These are phyloP conservation scores for Trichoderma breve DNA, from an alignment of 2,329 filamentous ascomycete species.

Conservation along the genomic window DNA sequence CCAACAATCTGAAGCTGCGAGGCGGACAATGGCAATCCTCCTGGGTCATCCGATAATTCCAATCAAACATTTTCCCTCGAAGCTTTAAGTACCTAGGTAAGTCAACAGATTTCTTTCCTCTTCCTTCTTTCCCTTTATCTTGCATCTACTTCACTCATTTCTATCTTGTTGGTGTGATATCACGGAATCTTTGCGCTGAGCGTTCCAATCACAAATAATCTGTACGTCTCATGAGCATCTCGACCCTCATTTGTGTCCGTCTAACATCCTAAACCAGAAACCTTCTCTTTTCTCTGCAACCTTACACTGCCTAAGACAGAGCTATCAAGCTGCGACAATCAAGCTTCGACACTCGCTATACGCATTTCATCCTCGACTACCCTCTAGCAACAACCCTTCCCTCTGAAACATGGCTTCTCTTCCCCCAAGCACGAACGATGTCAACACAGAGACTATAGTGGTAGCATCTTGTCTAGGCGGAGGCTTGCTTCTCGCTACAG, in stretches of 20 bases:
- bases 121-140: not conserved
- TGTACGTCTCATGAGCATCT: not conserved
- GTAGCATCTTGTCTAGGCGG: not conserved
- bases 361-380: not conserved
- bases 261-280: not conserved
- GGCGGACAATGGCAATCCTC: not conserved
- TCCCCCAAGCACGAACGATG: not conserved
- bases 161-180: not conserved
- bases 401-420: not conserved
- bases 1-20: not conserved
- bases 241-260: not conserved
- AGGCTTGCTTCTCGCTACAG: not conserved
- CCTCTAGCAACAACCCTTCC: not conserved
- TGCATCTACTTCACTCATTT: not conserved
- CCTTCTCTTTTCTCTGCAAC: not conserved
- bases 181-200: not conserved
- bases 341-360: not conserved
- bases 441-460: constrained; percentile 10
- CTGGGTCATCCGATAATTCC: not conserved
- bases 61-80: not conserved
- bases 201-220: not conserved
- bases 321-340: not conserved
- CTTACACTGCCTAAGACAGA: not conserved
- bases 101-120: not conserved
- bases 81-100: not conserved